These are phyloP conservation scores for Elsinoe fawcettii DNA, from an alignment of 2,329 filamentous ascomycete genomes.

Conservation along the genomic window DNA sequence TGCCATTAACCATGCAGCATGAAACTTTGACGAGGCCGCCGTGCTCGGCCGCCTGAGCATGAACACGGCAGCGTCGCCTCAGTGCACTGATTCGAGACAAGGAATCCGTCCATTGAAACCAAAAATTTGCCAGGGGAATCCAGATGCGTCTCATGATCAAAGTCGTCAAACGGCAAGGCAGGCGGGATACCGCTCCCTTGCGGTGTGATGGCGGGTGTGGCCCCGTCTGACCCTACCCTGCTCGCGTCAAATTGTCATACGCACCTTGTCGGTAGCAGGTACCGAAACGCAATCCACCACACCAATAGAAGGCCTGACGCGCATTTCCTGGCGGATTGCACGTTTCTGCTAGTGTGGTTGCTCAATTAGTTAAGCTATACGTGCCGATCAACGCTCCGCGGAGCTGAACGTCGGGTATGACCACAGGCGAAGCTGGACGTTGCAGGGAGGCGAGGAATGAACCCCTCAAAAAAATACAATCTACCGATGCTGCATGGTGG, in stretches of 20 bases:
- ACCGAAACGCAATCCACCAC: slow-evolving; percentile 13
- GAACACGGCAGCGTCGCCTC: neutral
- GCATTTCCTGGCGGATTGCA: neutral
- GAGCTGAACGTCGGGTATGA: neutral
- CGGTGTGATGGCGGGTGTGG: neutral
- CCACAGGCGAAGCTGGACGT: neutral
- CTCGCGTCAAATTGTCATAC: neutral
- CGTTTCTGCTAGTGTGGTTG: slow-evolving; percentile 1
- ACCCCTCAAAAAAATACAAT: slow-evolving; percentile 5
- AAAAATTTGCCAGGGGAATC: neutral
- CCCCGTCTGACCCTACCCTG: neutral
- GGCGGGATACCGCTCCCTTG: neutral
- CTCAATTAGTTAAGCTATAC: neutral
- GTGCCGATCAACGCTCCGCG: neutral
- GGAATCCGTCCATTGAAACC: neutral
- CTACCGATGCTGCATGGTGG: slow-evolving; percentile 1
- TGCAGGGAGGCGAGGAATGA: slow-evolving; percentile 1
- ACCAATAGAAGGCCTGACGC: neutral
- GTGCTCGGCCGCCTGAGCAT: neutral
- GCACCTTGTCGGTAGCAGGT: neutral
- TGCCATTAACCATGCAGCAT: neutral
- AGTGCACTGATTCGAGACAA: neutral
- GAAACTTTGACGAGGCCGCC: neutral
- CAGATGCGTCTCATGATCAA: neutral
- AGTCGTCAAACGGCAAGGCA: neutral